Evolutionary conservation across 495 filamentous ascomycete species (phyloP).

Genomic region (Penicillium longicatenatum): DNA sequence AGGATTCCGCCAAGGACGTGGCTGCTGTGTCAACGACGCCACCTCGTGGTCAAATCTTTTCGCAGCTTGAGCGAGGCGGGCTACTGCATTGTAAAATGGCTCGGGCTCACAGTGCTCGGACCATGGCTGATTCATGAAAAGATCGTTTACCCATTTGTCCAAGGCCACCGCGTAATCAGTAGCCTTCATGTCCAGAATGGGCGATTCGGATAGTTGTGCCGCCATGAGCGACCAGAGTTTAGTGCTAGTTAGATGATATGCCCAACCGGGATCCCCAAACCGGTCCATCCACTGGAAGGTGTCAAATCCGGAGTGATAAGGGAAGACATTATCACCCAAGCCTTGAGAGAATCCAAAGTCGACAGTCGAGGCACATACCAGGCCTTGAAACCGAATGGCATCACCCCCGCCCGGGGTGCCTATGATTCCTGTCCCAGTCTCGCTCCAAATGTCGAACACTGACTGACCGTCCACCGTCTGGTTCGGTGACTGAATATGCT

Average conservation of each 20-base stretch:
- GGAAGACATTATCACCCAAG: constrained; percentile 48
- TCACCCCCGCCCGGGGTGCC: constrained; percentile 55
- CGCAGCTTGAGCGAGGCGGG: not conserved
- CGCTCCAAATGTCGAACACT: constrained; percentile 51
- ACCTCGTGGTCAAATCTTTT: not conserved
- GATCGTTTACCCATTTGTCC: not conserved
- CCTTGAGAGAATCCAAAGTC: constrained; percentile 49
- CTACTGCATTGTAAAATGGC: not conserved
- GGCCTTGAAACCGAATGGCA: constrained; percentile 61
- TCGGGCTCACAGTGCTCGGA: not conserved
- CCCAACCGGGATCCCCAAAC: constrained; percentile 54
- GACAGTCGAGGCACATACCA: constrained; percentile 54
- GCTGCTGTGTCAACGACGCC: not conserved
- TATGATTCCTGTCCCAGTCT: constrained; percentile 36
- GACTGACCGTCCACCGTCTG: constrained; percentile 54
- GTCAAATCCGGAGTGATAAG: constrained; percentile 66
- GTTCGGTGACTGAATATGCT: constrained; percentile 38
- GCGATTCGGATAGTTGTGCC: constrained; percentile 11
- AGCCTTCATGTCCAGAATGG: not conserved
- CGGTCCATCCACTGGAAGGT: constrained; percentile 62
- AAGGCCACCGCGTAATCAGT: constrained; percentile 1
- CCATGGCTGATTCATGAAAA: not conserved
- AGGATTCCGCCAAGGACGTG: not conserved
- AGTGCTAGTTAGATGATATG: constrained; percentile 54
- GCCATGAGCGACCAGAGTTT: constrained; percentile 43